These are phyloP conservation scores for Amanita jacksonii DNA, from an alignment of 768 basidiomycete genomes.

Conservation along the genomic window DNA sequence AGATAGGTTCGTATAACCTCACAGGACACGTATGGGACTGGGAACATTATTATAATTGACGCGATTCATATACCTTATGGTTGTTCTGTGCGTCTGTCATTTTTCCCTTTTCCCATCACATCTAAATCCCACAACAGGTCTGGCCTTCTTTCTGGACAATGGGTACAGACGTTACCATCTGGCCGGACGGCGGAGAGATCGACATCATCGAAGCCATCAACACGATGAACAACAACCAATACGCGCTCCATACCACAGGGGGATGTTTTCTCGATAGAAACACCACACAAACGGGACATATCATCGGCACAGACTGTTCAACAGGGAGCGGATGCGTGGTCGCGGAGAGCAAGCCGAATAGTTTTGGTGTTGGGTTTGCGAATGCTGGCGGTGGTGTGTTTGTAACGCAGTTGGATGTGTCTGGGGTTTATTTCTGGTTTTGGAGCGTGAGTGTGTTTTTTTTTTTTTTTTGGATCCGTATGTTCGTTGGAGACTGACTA, in stretches of 20 bases:
- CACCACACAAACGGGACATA: conserved; percentile 36
- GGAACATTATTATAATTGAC: conserved; percentile 36
- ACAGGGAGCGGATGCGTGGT: conserved; percentile 58
- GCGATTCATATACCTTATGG: conserved; percentile 39
- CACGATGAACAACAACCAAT: conserved; percentile 55
- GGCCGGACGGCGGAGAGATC: conserved; percentile 41
- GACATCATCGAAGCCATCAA: conserved; percentile 83
- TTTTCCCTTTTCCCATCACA: background rate
- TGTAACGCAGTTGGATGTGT: conserved; percentile 59
- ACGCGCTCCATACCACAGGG: conserved; percentile 63
- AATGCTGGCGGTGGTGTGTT: conserved; percentile 66
- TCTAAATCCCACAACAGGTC: conserved; percentile 19
- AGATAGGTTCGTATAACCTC: conserved; percentile 36
- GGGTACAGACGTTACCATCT: conserved; percentile 27
- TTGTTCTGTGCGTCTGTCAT: conserved; percentile 34
- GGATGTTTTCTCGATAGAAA: conserved; percentile 30
- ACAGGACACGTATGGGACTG: conserved; percentile 30
- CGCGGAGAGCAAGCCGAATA: conserved; percentile 44
- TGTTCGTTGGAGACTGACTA: background rate
- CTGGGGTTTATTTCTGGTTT: conserved; percentile 34
- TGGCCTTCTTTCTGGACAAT: conserved; percentile 44
- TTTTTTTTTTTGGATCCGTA: background rate
- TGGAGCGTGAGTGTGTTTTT: conserved; percentile 27
- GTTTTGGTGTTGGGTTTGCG: conserved; percentile 62
- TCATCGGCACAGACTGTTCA: conserved; percentile 48